phyloP scores from a whole-genome alignment of 805 yeast species.

The Wickerhamomyces bisporus region DNA sequence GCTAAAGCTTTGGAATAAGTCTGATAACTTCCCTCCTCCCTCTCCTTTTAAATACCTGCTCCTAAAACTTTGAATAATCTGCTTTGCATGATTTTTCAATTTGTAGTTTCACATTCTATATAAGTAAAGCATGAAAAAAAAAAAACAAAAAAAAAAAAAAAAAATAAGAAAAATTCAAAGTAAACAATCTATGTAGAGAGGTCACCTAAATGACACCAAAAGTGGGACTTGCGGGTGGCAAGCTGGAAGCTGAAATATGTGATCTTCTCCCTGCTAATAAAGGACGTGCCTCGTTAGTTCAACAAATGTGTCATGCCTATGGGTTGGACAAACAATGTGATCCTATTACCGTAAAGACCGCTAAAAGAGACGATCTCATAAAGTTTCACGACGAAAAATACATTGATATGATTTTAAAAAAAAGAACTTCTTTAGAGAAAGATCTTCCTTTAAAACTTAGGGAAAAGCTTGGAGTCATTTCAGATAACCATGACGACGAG shows the following conservation, averaged over 20 bases:
- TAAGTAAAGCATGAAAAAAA: too few relatives aligned
- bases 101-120: too few relatives aligned
- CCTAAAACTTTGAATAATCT: too few relatives aligned
- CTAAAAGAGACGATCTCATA: constrained; percentile 33
- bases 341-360: constrained; percentile 23
- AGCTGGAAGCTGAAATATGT: constrained; percentile 13
- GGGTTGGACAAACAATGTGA: constrained; percentile 27
- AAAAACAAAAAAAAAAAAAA: too few relatives aligned
- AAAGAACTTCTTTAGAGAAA: constrained; percentile 13
- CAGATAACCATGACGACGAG: background rate
- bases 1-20: constrained; percentile 38
- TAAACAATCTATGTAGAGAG: too few relatives aligned
- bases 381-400: constrained; percentile 46
- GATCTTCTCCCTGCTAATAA: constrained; percentile 50
- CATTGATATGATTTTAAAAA: constrained; percentile 34
- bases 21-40: too few relatives aligned
- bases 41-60: too few relatives aligned
- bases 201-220: too few relatives aligned
- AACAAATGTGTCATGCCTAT: constrained; percentile 37
- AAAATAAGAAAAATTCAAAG: too few relatives aligned
- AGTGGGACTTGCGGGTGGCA: constrained; percentile 7
- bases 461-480: background rate
- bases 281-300: constrained; percentile 43
- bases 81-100: too few relatives aligned
- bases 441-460: background rate